These are phyloP conservation scores for Trichosporon sp. DNA, from an alignment of 1,284 basidiomycete species.

Conservation along the genomic window DNA sequence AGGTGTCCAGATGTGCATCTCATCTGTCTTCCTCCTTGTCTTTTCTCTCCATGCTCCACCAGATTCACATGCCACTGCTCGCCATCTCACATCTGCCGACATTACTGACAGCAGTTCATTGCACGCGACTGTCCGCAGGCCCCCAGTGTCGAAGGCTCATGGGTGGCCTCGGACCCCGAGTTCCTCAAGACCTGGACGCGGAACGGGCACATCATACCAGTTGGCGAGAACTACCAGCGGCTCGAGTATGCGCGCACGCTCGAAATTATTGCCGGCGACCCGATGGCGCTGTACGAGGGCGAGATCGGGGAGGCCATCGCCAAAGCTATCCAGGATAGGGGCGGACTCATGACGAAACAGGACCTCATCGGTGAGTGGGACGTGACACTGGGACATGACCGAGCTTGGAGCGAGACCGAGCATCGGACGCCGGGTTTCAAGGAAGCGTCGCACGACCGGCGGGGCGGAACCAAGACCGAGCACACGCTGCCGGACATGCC, in stretches of 20 bases:
- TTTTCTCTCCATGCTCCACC: background rate
- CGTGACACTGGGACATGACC: background rate
- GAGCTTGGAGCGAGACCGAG: background rate
- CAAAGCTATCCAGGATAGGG: background rate
- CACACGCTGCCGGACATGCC: too few species aligned
- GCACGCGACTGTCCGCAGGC: constrained; percentile 9
- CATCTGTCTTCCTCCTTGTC: background rate
- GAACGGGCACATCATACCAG: constrained; percentile 28
- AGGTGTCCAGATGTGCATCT: background rate
- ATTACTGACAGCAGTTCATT: constrained; percentile 13
- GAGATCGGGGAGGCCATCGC: background rate
- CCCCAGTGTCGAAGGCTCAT: constrained; percentile 10
- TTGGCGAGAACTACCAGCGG: constrained; percentile 27
- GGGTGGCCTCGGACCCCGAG: constrained; percentile 16
- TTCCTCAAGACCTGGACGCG: constrained; percentile 15
- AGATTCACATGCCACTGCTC: background rate
- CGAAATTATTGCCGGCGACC: constrained; percentile 27
- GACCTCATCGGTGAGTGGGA: constrained; percentile 23
- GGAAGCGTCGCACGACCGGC: background rate
- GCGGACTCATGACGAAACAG: background rate
- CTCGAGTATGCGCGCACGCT: constrained; percentile 38
- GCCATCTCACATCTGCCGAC: background rate
- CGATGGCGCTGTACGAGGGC: background rate
- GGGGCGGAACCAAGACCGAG: too few species aligned
- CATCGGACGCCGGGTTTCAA: background rate